Percentiles rank a stretch among this genome's conserved stretches.
Conservation (phyloP, 2,329 filamentous ascomycete genomes). For the Cercospora citrullina region DNA sequence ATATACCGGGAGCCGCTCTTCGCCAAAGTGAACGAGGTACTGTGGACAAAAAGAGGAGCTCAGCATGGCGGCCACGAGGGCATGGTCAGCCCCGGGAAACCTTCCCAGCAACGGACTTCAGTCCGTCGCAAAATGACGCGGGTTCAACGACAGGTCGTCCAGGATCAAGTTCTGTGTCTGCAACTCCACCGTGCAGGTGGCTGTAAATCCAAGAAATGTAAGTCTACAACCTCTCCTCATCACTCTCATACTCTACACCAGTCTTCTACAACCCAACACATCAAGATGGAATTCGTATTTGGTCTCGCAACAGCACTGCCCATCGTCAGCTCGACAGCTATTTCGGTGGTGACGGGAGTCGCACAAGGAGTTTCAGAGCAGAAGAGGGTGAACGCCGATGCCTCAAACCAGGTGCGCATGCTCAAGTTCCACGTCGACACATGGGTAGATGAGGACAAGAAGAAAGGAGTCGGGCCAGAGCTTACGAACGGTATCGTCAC, state of each 20-base stretch:
- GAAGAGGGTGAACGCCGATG: constrained; percentile 52
- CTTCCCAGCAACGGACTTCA: constrained; percentile 4
- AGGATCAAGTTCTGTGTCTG: constrained; percentile 16
- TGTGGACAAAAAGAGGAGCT: neutral
- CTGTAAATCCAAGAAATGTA: constrained; percentile 3
- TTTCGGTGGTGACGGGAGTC: constrained; percentile 53
- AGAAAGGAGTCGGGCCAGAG: constrained; percentile 39
- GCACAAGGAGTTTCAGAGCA: constrained; percentile 54
- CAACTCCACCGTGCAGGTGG: neutral
- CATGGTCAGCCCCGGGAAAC: neutral
- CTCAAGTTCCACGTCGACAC: constrained; percentile 54
- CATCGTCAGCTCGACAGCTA: constrained; percentile 43
- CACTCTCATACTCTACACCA: neutral
- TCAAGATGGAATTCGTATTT: constrained; percentile 38
- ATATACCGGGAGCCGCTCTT: no score
- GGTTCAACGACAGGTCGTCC: constrained; percentile 12
- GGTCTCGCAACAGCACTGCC: constrained; percentile 40
- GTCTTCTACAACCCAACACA: neutral
- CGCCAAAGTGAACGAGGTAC: neutral
- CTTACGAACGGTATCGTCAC: constrained; percentile 49
- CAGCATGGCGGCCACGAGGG: neutral
- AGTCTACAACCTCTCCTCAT: neutral
- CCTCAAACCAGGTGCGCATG: constrained; percentile 52
- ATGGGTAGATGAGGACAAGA: constrained; percentile 40
- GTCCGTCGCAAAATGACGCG: constrained; percentile 17